Conservation (phyloP, 148 eudicot species). For the Polygonum aviculare region DNA sequence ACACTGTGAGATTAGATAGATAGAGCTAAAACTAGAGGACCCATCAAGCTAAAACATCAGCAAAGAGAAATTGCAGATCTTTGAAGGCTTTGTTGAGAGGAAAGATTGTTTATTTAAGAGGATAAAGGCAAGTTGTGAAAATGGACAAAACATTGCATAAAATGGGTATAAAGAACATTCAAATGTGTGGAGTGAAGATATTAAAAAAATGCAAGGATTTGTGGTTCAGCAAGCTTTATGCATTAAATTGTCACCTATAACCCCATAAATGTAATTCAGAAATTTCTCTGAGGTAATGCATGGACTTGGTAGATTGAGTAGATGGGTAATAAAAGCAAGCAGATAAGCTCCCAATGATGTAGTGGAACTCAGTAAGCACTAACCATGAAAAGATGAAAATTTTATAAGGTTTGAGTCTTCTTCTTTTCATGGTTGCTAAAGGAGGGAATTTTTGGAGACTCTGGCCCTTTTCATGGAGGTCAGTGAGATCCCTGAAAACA, state of each 20-base stretch:
- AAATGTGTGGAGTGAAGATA: not conserved
- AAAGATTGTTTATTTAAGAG: not conserved
- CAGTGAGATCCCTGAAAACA: slow-evolving; percentile 1
- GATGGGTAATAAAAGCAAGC: slow-evolving; percentile 1
- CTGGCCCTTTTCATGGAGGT: not conserved
- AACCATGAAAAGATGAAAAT: not conserved
- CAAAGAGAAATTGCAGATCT: not conserved
- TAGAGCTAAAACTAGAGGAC: not conserved
- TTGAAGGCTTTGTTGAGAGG: not conserved
- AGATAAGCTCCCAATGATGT: not conserved
- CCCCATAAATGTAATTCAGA: not conserved
- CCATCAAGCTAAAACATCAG: not conserved
- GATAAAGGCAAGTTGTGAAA: slow-evolving; percentile 5
- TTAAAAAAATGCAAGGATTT: not conserved
- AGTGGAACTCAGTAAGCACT: not conserved
- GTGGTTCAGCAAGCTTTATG: not conserved
- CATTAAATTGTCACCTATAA: not conserved
- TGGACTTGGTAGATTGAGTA: not conserved
- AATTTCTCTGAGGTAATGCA: not conserved
- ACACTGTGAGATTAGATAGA: not conserved
- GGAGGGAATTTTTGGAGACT: not conserved
- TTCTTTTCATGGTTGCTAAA: slow-evolving; percentile 1
- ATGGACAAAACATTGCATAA: not conserved
- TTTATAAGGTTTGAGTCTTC: not conserved
- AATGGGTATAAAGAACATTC: not conserved